phyloP scores from a whole-genome alignment of 768 basidiomycete genomes.

The Suillus hirtellus region DNA sequence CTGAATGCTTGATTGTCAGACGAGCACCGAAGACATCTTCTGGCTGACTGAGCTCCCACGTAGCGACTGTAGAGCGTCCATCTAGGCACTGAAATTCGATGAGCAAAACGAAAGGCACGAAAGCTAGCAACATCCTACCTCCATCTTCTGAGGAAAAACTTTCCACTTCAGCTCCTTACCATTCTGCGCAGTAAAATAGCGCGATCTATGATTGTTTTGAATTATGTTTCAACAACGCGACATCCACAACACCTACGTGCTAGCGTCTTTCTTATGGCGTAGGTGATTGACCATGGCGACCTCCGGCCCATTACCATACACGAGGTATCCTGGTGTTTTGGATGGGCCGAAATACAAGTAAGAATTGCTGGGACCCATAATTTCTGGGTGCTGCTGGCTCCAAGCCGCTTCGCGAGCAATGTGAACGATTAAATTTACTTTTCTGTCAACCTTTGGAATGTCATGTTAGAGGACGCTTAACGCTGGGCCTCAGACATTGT shows the following conservation, averaged over 20 bases:
- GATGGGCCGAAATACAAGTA: constrained; percentile 76
- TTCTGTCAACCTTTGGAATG: constrained; percentile 47
- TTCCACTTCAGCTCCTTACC: constrained; percentile 80
- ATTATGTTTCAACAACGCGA: not conserved
- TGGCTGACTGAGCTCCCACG: constrained; percentile 65
- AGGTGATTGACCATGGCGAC: constrained; percentile 58
- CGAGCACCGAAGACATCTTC: constrained; percentile 59
- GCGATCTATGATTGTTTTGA: constrained; percentile 47
- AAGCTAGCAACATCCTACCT: constrained; percentile 46
- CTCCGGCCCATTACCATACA: constrained; percentile 65
- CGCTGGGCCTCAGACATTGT: not conserved
- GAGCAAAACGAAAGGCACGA: constrained; percentile 4
- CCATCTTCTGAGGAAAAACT: constrained; percentile 59
- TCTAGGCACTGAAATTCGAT: constrained; percentile 55
- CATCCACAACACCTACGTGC: constrained; percentile 51
- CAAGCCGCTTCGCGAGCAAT: constrained; percentile 65
- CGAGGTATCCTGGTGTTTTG: constrained; percentile 58
- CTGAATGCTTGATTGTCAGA: constrained; percentile 57
- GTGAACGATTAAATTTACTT: constrained; percentile 63
- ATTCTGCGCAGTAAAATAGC: constrained; percentile 72
- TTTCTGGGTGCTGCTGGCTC: constrained; percentile 64
- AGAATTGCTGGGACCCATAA: constrained; percentile 81
- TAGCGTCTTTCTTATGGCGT: constrained; percentile 58
- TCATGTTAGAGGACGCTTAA: constrained; percentile 7
- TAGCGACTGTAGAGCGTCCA: constrained; percentile 58